Percentiles rank a stretch among this genome's conserved stretches.
Conservation (phyloP, 345 rosid species). For the Combretum micranthum region DNA sequence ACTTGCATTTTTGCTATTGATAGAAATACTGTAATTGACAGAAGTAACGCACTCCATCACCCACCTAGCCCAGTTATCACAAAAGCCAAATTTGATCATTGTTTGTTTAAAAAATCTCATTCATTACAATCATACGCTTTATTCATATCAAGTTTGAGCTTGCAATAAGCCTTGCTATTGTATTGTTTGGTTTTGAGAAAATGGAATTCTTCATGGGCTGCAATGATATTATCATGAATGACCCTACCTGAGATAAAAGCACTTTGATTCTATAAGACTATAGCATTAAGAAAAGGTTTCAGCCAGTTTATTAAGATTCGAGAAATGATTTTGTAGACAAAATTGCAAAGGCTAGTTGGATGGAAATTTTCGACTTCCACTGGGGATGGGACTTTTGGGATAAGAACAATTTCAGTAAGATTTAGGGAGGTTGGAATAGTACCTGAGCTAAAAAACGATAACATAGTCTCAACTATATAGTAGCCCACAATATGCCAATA, state of each 20-base stretch:
- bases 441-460: not conserved
- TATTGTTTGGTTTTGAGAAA: not conserved
- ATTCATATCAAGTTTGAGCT: not conserved
- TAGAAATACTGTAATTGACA: not conserved
- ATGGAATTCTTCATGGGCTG: not conserved
- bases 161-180: not conserved
- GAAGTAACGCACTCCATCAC: not conserved
- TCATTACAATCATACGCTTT: not conserved
- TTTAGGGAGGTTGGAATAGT: not conserved
- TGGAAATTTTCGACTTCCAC: not conserved
- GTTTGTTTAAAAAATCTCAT: too few species aligned
- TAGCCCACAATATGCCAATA: too few species aligned
- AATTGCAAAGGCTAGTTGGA: too few species aligned
- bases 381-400: not conserved
- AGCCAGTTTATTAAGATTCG: not conserved
- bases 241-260: not conserved
- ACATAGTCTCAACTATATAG: not conserved
- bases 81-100: too few species aligned
- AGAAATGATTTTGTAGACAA: too few species aligned
- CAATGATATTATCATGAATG: not conserved
- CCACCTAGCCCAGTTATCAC: not conserved
- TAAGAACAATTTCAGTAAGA: not conserved
- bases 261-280: not conserved
- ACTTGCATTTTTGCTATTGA: not conserved
- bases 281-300: not conserved